phyloP scores from a whole-genome alignment of 192 early-diverging fungal species.

The Backusella morwellensis region DNA sequence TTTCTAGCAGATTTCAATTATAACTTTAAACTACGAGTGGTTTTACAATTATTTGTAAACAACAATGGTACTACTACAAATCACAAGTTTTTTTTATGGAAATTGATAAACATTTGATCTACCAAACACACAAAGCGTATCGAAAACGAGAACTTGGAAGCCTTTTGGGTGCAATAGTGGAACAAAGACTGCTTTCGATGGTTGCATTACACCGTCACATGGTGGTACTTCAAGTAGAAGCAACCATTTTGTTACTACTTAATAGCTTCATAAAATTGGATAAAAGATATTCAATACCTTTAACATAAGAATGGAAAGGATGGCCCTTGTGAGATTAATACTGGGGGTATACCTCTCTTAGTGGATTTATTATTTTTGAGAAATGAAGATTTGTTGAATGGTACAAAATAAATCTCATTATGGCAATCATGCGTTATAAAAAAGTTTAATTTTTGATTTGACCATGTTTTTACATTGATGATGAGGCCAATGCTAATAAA shows the following conservation, averaged over 20 bases:
- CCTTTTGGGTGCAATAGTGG: neutral
- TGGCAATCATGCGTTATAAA: neutral
- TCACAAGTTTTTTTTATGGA: neutral
- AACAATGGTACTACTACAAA: too few species aligned
- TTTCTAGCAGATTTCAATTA: neutral
- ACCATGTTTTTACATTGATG: neutral
- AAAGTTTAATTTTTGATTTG: neutral
- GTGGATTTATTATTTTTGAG: neutral
- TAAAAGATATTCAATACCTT: neutral
- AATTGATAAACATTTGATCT: too few species aligned
- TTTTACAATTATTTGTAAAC: too few species aligned
- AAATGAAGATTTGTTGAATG: neutral
- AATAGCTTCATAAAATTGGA: neutral
- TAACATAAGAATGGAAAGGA: too few species aligned
- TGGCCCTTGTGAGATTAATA: too few species aligned
- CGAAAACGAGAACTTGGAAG: too few species aligned
- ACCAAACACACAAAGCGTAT: neutral
- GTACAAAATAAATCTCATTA: neutral
- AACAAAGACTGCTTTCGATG: neutral
- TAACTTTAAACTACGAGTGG: neutral
- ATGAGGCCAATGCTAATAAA: neutral
- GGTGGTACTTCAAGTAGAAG: neutral
- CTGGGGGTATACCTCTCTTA: neutral
- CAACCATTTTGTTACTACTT: neutral
- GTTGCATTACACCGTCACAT: neutral